Percentiles rank a stretch among this genome's conserved stretches.
Evolutionary conservation across 1,284 basidiomycete genomes (phyloP).

Genomic region (Rhodotorula sp.): DNA sequence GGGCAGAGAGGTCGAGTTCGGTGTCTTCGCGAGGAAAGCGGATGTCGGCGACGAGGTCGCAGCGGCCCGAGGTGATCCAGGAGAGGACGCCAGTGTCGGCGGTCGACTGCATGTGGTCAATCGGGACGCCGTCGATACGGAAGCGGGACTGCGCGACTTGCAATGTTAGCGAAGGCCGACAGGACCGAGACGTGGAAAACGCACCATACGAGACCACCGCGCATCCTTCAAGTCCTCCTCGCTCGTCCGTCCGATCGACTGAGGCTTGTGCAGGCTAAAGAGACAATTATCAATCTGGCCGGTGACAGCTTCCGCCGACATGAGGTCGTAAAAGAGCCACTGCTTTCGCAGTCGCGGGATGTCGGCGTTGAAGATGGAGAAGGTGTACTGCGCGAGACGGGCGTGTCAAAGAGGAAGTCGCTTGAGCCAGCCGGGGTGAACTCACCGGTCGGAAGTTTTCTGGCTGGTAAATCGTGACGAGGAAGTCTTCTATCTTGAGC

Average conservation of each 20-base stretch:
- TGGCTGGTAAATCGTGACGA: slow-evolving; percentile 94
- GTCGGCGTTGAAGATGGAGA: slow-evolving; percentile 93
- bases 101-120: slow-evolving; percentile 90
- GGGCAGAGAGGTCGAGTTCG: slow-evolving; percentile 68
- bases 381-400: slow-evolving; percentile 60
- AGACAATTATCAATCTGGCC: slow-evolving; percentile 98
- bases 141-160: slow-evolving; percentile 69
- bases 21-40: slow-evolving; percentile 75
- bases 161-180: not conserved
- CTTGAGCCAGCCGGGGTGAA: not conserved
- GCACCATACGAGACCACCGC: slow-evolving; percentile 83
- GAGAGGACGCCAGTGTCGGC: slow-evolving; percentile 81
- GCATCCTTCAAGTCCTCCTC: slow-evolving; percentile 76
- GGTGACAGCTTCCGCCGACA: slow-evolving; percentile 85
- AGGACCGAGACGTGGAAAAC: not conserved
- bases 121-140: slow-evolving; percentile 92
- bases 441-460: slow-evolving; percentile 74
- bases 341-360: slow-evolving; percentile 81
- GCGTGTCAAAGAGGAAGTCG: not conserved
- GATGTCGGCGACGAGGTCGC: slow-evolving; percentile 96
- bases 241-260: slow-evolving; percentile 87
- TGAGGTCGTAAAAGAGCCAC: slow-evolving; percentile 74
- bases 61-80: slow-evolving; percentile 94
- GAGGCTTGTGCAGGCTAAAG: slow-evolving; percentile 93
- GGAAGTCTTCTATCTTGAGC: slow-evolving; percentile 84